Base-by-base conservation (phyloP, 768 basidiomycete species). In the Boletus reticulatus region DNA sequence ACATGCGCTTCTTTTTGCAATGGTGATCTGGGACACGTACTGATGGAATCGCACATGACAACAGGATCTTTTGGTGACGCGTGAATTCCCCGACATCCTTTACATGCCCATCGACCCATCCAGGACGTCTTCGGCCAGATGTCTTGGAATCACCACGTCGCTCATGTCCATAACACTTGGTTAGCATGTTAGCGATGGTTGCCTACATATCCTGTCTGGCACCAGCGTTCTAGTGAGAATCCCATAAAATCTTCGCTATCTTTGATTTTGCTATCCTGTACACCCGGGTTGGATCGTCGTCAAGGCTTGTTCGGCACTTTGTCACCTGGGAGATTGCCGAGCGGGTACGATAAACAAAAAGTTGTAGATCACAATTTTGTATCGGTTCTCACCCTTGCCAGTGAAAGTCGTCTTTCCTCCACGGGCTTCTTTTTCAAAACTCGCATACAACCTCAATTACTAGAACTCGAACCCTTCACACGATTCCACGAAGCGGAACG, bases 81-180 rank as follows among this genome's bases (percentile, higher is more conserved):
- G 62, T 1, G 70, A 75, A 49, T 86, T 78, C 60, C 79, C 81
- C 0, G 75, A 85, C 58, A 72, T 88, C 2, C 78, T 81, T 59
- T 88, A 78, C 64, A 71, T 88, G 1, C 71, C 76, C 7, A 86
- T 88, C 29, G 85, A 88, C 53, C 29, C 74, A 77, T 50, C 86
- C 85, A 2, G 85, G 73, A 31, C 74, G 81, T 42, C 70, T 88
- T 14, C 76, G 86, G 4, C 86, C 86, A 29, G 87, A 88, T 63
- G 80, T 2, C 4, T 34, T 34, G 34, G 14, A 34, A 2, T 12
- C 20, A 12, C 19, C 4, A 20, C 53, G 19, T 44, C 14, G 12
- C 34, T 34, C 16, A 39, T 34, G 46, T 44, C 57, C 37, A 59
- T 39, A 27, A 24, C 31, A 17, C 27, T 8, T 20, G 55, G 32